Base-by-base conservation (phyloP, 2,329 filamentous ascomycete genomes). In the Grosmannia clavigera region DNA sequence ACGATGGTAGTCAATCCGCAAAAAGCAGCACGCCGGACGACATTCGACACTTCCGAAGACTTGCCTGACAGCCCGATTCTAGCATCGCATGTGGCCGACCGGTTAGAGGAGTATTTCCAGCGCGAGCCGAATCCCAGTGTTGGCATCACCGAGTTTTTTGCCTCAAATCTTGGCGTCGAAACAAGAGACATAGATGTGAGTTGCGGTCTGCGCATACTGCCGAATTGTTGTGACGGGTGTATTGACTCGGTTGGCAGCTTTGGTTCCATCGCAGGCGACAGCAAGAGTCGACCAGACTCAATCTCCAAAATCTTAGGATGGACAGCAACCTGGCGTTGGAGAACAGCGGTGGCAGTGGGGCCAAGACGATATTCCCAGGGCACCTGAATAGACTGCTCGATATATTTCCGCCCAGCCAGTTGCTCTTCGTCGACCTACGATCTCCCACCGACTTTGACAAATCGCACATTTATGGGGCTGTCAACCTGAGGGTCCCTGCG, bases 251-350 rank as follows among this genome's bases (percentile, higher is more conserved):
- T 25, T n/a, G n/a, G 22, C 38, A 64, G 60, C 46, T 67, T 29
- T 83, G 80, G 80, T 82, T 81, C 65, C 75, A 79, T 61, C 77
- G 81, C 61, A 76, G 79, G 25, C 74, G 78, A 35, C 75, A 81
- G 57, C 75, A 75, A 56, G 78, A 81, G 62, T 68, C 72, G 22
- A 74, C 78, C 38, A 71, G 71, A 2, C 71, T 73, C 62, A 75
- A 75, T 55, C 69, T 81, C 6, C 76, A 77, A 43, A 74, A 69
- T 46, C 71, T 81, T 27, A 72, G 69, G 52, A 70, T 76, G 46
- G 73, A 73, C 25, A 73, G 75, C 31, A 66, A 69, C 9, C 67
- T 66, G 10, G 66, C 67, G 0, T 11, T 43, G 2, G 60, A 62
- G 3, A 19, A 33, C 4, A 22, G 68, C 67, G 22, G 57, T 25